These are phyloP conservation scores for Tylopilus sp. DNA, from an alignment of 1,284 basidiomycete genomes.

Conservation along the genomic window DNA sequence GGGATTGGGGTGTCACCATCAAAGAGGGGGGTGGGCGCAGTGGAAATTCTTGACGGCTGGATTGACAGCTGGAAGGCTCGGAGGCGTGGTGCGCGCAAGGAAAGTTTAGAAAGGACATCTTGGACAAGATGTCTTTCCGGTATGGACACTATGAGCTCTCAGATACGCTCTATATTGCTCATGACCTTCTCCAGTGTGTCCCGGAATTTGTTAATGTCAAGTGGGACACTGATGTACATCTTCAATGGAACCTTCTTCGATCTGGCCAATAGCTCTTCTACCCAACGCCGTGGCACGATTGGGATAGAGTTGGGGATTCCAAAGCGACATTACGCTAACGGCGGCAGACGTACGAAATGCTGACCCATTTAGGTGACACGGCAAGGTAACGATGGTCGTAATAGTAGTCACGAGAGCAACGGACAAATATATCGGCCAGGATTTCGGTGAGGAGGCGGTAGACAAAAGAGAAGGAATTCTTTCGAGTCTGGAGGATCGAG, in stretches of 20 bases:
- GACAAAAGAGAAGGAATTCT: background rate
- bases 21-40: background rate
- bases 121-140: too few species aligned
- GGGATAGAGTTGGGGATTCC: constrained; percentile 10
- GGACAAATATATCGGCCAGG: background rate
- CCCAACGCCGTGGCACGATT: constrained; percentile 22
- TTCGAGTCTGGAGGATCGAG: background rate
- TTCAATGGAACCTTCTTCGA: constrained; percentile 32
- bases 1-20: constrained; percentile 24
- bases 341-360: constrained; percentile 28
- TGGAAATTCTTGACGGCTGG: background rate
- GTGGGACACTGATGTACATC: constrained; percentile 1
- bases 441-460: background rate
- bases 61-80: too few species aligned
- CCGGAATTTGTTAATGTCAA: background rate
- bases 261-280: constrained; percentile 31
- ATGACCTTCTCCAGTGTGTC: constrained; percentile 12
- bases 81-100: constrained; percentile 10
- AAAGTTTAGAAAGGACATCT: background rate
- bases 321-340: constrained; percentile 24
- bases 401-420: background rate
- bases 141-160: too few species aligned
- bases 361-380: constrained; percentile 19
- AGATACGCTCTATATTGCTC: constrained; percentile 17
- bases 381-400: background rate